These are phyloP conservation scores for Phalaenopsis equestris DNA, from an alignment of 106 monocot species.

Conservation along the genomic window DNA sequence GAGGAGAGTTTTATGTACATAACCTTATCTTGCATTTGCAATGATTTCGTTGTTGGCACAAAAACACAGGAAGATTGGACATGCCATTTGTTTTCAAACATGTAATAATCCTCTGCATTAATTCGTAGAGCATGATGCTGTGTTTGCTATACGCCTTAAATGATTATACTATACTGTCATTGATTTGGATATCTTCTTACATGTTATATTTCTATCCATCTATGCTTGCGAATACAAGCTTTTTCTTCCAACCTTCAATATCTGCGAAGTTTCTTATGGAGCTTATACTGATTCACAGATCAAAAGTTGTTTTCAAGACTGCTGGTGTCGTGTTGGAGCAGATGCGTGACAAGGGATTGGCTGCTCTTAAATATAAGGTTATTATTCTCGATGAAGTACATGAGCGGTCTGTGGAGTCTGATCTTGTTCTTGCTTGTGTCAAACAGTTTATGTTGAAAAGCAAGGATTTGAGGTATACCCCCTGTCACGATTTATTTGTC, in stretches of 20 bases:
- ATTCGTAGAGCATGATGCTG: background rate
- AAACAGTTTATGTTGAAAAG: slow-evolving; percentile 80
- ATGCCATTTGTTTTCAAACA: background rate
- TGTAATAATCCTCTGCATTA: background rate
- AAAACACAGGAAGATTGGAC: background rate
- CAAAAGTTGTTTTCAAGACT: slow-evolving; percentile 82
- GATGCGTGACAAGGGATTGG: slow-evolving; percentile 72
- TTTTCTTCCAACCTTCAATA: background rate
- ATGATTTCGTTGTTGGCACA: background rate
- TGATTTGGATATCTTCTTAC: background rate
- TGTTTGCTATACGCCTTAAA: background rate
- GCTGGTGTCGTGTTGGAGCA: slow-evolving; percentile 82
- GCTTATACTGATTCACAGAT: slow-evolving; percentile 26
- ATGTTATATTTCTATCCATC: background rate
- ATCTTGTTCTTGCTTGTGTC: slow-evolving; percentile 77
- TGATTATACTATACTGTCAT: background rate
- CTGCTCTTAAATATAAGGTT: slow-evolving; percentile 72
- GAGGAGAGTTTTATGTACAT: background rate
- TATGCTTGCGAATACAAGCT: background rate
- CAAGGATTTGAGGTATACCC: slow-evolving; percentile 46
- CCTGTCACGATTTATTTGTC: background rate
- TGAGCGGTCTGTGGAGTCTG: slow-evolving; percentile 88
- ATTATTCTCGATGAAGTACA: slow-evolving; percentile 91
- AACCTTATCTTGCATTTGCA: background rate
- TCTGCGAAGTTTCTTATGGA: background rate